Evolutionary conservation across 495 filamentous ascomycete species (phyloP).

Genomic region (Massariosphaeria phaeospora): DNA sequence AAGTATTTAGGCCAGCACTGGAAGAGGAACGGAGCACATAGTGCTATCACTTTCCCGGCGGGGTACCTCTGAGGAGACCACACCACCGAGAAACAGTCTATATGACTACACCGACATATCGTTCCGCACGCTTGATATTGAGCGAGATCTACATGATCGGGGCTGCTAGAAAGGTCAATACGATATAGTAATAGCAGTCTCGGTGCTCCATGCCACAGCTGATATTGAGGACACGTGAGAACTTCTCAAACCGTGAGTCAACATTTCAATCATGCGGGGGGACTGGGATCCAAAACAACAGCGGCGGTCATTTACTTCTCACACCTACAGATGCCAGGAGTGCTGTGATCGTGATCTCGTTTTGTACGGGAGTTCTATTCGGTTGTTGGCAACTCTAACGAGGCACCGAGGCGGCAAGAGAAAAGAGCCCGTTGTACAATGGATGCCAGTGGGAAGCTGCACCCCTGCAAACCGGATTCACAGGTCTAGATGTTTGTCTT

Average conservation of each 20-base stretch:
- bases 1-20: not conserved
- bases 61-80: not conserved
- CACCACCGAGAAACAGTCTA: not conserved
- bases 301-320: not conserved
- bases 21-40: not conserved
- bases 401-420: not conserved
- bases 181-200: not conserved
- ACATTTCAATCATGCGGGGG: not conserved
- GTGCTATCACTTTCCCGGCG: not conserved
- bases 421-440: not conserved
- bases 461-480: not conserved
- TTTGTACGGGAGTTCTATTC: not conserved
- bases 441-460: not conserved
- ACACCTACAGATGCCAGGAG: not conserved
- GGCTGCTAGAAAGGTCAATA: not conserved
- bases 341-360: not conserved
- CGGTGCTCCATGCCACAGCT: not conserved
- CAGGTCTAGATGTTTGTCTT: not conserved
- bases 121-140: not conserved
- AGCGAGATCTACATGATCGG: not conserved
- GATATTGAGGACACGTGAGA: not conserved
- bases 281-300: not conserved
- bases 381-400: not conserved
- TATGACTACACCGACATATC: not conserved
- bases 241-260: not conserved